These are phyloP conservation scores for Toxoplasma gondii DNA, from an alignment of 169 alveolate genomes.

Conservation along the genomic window DNA sequence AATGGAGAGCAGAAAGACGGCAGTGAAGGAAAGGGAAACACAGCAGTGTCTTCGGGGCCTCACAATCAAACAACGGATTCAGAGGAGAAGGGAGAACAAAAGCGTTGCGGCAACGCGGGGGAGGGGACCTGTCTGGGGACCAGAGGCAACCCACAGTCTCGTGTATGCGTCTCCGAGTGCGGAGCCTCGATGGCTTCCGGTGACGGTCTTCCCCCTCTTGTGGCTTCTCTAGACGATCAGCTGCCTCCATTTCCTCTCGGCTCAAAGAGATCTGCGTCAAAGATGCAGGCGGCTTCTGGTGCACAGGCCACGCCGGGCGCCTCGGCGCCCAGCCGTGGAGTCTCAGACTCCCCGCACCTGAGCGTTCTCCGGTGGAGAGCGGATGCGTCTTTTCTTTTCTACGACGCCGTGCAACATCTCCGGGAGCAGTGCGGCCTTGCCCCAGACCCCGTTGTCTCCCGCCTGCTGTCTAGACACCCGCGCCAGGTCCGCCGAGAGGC, in stretches of 20 bases:
- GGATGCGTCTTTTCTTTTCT: slow-evolving; percentile 10
- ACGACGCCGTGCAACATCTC: slow-evolving; percentile 4
- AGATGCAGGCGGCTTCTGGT: not conserved
- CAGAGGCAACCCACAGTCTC: not conserved
- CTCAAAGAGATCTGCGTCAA: no score
- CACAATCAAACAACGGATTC: not conserved
- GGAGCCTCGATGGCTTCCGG: not conserved
- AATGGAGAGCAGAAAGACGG: not conserved
- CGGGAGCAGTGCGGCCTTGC: not conserved
- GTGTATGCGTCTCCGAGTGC: not conserved
- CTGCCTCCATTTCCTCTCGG: not conserved
- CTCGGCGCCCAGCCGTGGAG: not conserved
- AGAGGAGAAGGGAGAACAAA: not conserved
- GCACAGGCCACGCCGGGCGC: not conserved
- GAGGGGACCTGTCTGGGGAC: not conserved
- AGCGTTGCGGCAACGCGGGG: not conserved
- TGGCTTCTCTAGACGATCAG: not conserved
- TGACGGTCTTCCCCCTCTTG: not conserved
- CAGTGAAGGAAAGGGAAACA: not conserved
- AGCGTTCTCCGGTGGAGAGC: not conserved
- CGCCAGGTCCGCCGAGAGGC: not conserved
- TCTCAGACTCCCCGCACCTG: not conserved
- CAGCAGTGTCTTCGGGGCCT: not conserved
- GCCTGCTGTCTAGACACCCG: not conserved
- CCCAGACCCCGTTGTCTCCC: slow-evolving; percentile 11